phyloP scores from a whole-genome alignment of 192 early-diverging fungal genomes.

The Coemansia sp. region DNA sequence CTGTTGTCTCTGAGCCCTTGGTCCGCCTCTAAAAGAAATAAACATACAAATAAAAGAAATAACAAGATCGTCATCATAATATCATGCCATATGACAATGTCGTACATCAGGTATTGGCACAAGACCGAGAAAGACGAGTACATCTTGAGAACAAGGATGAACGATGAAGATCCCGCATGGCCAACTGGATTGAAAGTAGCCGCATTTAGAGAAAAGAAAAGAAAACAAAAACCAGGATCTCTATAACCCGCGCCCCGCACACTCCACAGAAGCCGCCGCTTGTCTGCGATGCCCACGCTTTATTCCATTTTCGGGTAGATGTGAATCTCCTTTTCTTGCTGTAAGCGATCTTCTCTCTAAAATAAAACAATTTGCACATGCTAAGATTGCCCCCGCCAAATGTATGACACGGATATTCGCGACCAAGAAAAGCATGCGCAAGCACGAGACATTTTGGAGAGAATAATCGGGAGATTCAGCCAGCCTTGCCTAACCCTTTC shows the following conservation, averaged over 20 bases:
- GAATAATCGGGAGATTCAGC: too few species aligned
- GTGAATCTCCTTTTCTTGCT: background rate
- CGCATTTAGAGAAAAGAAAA: background rate
- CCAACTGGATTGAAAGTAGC: background rate
- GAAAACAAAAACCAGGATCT: background rate
- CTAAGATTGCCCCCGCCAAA: background rate
- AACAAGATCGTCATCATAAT: background rate
- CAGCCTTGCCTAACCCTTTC: too few species aligned
- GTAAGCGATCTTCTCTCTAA: background rate
- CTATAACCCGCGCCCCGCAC: too few species aligned
- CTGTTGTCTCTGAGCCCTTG: too few species aligned
- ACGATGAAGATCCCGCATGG: background rate
- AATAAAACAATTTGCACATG: background rate
- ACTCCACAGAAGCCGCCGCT: too few species aligned
- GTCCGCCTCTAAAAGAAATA: too few species aligned
- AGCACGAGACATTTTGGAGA: slow-evolving; percentile 7
- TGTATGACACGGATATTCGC: background rate
- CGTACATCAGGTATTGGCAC: background rate
- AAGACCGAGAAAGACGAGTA: slow-evolving; percentile 1
- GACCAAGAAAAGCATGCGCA: slow-evolving; percentile 3
- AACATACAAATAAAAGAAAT: background rate
- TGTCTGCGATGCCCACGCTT: background rate
- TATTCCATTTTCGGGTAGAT: slow-evolving; percentile 2
- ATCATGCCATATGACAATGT: background rate
- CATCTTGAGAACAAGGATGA: background rate